These are phyloP conservation scores for Candida sithepensis DNA, from an alignment of 805 yeast species.

Conservation along the genomic window DNA sequence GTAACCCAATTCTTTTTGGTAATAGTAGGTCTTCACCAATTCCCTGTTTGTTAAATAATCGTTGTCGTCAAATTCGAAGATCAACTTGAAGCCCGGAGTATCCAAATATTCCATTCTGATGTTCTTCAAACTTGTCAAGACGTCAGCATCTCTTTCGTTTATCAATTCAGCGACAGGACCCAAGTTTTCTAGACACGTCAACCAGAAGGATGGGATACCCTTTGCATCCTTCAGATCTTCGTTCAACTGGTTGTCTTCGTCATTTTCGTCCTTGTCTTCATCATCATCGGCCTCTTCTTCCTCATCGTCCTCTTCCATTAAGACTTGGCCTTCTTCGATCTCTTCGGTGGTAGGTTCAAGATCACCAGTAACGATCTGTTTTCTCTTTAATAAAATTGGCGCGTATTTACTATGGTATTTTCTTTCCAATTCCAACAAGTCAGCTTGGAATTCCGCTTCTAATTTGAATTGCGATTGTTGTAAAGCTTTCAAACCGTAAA, in stretches of 20 bases:
- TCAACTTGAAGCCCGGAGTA: constrained; percentile 83
- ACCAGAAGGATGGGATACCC: constrained; percentile 96
- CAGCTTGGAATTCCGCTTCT: constrained; percentile 90
- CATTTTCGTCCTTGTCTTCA: constrained; percentile 41
- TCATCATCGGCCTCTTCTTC: constrained; percentile 37
- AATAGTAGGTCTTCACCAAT: constrained; percentile 83
- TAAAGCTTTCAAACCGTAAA: constrained; percentile 75
- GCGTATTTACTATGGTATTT: constrained; percentile 67
- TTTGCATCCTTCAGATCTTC: constrained; percentile 34
- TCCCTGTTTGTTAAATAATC: constrained; percentile 70
- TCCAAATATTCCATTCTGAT: constrained; percentile 76
- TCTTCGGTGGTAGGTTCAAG: constrained; percentile 77
- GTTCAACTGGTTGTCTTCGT: constrained; percentile 37
- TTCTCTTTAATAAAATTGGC: constrained; percentile 75
- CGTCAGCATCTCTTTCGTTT: constrained; percentile 86
- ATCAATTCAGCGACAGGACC: constrained; percentile 78
- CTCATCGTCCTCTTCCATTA: constrained; percentile 45
- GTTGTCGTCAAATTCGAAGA: constrained; percentile 76
- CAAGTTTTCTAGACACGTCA: constrained; percentile 89
- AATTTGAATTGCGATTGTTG: constrained; percentile 76
- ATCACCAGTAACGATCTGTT: constrained; percentile 65
- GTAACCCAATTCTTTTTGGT: constrained; percentile 90
- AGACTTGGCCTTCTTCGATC: constrained; percentile 70
- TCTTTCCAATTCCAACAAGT: constrained; percentile 81
- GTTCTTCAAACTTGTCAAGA: constrained; percentile 63